A percentile compares a stretch with the other conserved stretches of the same genome.
These are phyloP conservation scores for Colletotrichum filicis DNA, from an alignment of 2,329 filamentous ascomycete species.

Conservation along the genomic window DNA sequence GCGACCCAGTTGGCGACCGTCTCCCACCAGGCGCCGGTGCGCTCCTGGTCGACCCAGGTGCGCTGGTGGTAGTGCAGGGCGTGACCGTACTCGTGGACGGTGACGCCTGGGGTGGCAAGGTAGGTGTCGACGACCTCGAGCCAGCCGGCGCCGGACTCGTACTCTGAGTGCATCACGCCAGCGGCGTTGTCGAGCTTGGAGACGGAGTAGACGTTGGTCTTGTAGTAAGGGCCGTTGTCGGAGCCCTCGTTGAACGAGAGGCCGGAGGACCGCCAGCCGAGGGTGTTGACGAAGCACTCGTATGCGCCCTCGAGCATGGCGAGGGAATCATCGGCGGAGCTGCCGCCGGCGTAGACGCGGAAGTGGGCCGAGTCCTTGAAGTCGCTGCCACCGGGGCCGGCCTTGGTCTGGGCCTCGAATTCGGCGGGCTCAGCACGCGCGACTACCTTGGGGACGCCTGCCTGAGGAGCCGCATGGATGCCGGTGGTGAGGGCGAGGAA, in stretches of 20 bases:
- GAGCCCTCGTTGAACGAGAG: slow-evolving; percentile 47
- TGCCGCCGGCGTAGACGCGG: slow-evolving; percentile 47
- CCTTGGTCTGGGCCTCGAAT: slow-evolving; percentile 43
- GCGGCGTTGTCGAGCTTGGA: slow-evolving; percentile 49
- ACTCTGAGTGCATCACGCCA: slow-evolving; percentile 55
- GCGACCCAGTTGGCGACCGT: slow-evolving; percentile 61
- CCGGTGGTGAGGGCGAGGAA: slow-evolving; percentile 17
- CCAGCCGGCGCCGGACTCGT: slow-evolving; percentile 50
- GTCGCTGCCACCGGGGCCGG: slow-evolving; percentile 45
- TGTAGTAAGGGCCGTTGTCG: slow-evolving; percentile 53
- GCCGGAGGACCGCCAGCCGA: slow-evolving; percentile 52
- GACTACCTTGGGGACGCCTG: background rate
- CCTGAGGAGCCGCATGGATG: slow-evolving; percentile 23
- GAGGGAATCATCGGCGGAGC: slow-evolving; percentile 42
- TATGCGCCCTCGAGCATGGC: slow-evolving; percentile 58
- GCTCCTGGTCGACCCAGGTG: slow-evolving; percentile 55
- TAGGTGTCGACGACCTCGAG: slow-evolving; percentile 55
- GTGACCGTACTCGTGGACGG: slow-evolving; percentile 62
- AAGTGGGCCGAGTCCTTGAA: slow-evolving; percentile 51
- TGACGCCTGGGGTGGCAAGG: slow-evolving; percentile 51
- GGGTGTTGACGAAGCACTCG: slow-evolving; percentile 50
- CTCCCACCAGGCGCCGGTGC: slow-evolving; percentile 63
- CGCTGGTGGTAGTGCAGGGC: slow-evolving; percentile 57
- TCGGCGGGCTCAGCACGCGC: slow-evolving; percentile 36
- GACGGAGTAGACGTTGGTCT: slow-evolving; percentile 59